Percentiles rank a stretch among this genome's conserved stretches.
These are phyloP conservation scores for Mortierella antarctica DNA, from an alignment of 192 early-diverging fungal genomes.

Conservation along the genomic window DNA sequence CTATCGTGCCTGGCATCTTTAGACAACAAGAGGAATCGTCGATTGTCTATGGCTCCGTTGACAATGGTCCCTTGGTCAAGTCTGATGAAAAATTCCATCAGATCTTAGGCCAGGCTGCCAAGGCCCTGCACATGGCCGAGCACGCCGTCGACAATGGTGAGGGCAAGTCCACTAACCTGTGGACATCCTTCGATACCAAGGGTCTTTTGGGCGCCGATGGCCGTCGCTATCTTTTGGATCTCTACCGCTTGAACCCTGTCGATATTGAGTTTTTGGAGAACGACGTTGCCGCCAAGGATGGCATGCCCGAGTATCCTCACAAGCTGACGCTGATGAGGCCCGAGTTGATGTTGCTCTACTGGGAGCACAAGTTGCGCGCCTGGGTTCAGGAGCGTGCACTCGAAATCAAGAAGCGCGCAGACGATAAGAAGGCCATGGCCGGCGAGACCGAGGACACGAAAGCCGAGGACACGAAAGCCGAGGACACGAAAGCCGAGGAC, in stretches of 20 bases:
- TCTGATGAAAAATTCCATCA: conserved; percentile 82
- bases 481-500: background rate
- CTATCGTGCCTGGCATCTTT: conserved; percentile 86
- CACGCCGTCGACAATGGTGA: conserved; percentile 81
- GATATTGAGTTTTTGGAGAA: conserved; percentile 90
- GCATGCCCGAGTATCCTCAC: conserved; percentile 85
- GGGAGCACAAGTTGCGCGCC: conserved; percentile 79
- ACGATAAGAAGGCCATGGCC: conserved; percentile 34
- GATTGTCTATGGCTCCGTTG: conserved; percentile 93
- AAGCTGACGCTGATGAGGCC: conserved; percentile 84
- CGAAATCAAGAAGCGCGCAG: conserved; percentile 53
- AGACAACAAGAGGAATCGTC: conserved; percentile 77
- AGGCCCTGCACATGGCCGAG: conserved; percentile 81
- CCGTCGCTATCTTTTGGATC: conserved; percentile 91
- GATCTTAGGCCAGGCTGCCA: conserved; percentile 75
- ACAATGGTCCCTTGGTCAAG: conserved; percentile 81
- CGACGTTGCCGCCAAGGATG: conserved; percentile 68
- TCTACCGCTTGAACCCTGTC: conserved; percentile 91
- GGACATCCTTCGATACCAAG: conserved; percentile 91
- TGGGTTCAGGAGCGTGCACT: conserved; percentile 69
- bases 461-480: conserved; percentile 2
- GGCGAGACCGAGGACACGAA: conserved; percentile 36
- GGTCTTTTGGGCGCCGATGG: conserved; percentile 93
- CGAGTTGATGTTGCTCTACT: conserved; percentile 88
- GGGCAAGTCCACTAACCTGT: conserved; percentile 71